Percentiles rank a stretch among this genome's conserved stretches.
Evolutionary conservation across 1,284 basidiomycete species (phyloP).

Genomic region (Sporisorium iseilematis-ciliati): DNA sequence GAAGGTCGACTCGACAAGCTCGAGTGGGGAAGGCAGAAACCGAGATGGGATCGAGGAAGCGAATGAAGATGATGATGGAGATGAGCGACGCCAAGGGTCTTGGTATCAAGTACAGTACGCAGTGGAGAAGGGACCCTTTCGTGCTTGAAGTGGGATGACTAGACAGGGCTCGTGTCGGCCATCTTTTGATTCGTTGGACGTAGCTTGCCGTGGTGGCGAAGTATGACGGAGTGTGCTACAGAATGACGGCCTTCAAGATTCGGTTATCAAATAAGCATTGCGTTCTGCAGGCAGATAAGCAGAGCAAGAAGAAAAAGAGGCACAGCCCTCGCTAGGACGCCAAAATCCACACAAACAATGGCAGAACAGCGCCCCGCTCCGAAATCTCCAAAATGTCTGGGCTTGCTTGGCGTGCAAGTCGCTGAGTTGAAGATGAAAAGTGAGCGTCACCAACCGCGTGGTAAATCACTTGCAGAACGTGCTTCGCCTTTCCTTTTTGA

Average conservation of each 20-base stretch:
- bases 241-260: neutral
- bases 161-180: neutral
- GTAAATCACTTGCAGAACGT: no score
- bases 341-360: no score
- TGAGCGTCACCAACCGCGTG: no score
- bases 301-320: no score
- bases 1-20: neutral
- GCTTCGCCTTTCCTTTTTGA: no score
- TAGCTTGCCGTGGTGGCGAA: neutral
- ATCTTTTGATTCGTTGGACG: neutral
- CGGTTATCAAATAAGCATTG: neutral
- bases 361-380: no score
- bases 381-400: no score
- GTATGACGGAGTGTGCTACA: neutral
- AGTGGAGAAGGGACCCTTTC: neutral
- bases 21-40: neutral
- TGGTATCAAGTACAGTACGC: neutral
- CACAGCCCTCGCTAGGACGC: no score
- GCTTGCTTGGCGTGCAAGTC: no score
- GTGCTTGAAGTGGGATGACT: neutral
- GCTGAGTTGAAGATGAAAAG: no score
- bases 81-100: slow-evolving; percentile 5
- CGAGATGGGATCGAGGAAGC: neutral
- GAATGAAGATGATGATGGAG: neutral
- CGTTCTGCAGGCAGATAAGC: no score